Evolutionary conservation across 805 yeast species (phyloP), one percentile per base, ranked within the genome.

Genomic region (Lachancea mirantina): DNA sequence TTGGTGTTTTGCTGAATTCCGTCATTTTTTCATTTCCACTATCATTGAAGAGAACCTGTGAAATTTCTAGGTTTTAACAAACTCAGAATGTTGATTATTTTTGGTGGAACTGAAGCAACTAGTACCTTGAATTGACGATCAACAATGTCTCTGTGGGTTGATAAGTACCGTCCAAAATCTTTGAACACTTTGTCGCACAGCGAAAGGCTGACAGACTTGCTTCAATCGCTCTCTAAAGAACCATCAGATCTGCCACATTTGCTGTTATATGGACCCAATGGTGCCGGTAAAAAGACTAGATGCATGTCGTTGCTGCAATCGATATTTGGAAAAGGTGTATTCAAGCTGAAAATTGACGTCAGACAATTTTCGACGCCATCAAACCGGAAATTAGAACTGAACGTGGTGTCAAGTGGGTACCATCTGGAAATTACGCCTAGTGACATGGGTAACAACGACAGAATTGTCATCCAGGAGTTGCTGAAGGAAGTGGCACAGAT

Each of bases 241-340:
- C 52, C 55, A 23, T 41, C 50, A 53, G 96, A 92, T 55, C 78
- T 92, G 50, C 99, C 99, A 2, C 98, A 92, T 62, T 59, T 92
- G 28, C 63, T 92, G 17, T 73, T 92, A 2, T 89, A 89, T 54
- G 99, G 99, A 0, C 97, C 98, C 1, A 76, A 87, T 22, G 99
- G 99, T 4, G 84, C 94, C 10, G 99, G 99, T 38, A 92, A 92
- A 55, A 94, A 92, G 64, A 92, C 98, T 7, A 72, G 98, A 43
- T 82, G 87, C 6, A 70, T 85, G 57, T 76, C 94, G 5, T 68
- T 94, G 2, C 61, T 92, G 33, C 68, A 75, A 35, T 84, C 84
- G 45, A 67, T 92, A 21, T 92, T 79, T 50, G 97, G 97, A 0
- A 57, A 81, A 2, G 81, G 80, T 34, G 84, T 84, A 13, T 88